These are phyloP conservation scores for Verticillium nonalfalfae DNA, from an alignment of 2,329 filamentous ascomycete genomes.

Conservation along the genomic window DNA sequence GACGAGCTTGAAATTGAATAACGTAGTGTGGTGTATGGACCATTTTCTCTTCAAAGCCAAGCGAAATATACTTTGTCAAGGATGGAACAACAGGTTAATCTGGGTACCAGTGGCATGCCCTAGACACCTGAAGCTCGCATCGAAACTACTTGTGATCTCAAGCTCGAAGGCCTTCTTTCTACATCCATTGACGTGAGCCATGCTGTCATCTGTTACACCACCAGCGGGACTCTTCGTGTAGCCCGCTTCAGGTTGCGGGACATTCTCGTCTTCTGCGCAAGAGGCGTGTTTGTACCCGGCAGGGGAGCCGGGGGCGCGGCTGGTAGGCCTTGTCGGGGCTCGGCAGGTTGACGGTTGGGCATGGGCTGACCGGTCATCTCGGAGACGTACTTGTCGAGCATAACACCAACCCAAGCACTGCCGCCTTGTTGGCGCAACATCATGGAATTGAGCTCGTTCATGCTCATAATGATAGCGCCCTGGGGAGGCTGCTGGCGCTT, in stretches of 20 bases:
- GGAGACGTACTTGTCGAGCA: constrained; percentile 2
- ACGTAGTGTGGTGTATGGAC: not conserved
- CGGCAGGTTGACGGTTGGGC: not conserved
- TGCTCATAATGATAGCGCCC: not conserved
- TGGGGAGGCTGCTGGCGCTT: not conserved
- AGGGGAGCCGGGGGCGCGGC: not conserved
- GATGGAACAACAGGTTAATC: not conserved
- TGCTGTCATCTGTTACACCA: not conserved
- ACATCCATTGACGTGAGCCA: not conserved
- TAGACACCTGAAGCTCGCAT: not conserved
- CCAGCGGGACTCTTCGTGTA: not conserved
- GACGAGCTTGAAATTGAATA: not conserved
- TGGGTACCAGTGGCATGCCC: not conserved
- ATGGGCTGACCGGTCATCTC: constrained; percentile 1
- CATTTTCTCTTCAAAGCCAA: not conserved
- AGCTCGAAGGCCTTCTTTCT: not conserved
- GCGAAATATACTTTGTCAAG: not conserved
- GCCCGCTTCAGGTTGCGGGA: not conserved
- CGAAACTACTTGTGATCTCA: not conserved
- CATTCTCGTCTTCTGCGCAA: not conserved
- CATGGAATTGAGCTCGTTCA: not conserved
- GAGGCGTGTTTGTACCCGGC: not conserved
- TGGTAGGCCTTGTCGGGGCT: not conserved
- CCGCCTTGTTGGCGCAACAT: not conserved
- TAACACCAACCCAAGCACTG: not conserved